Evolutionary conservation across 2,329 filamentous ascomycete species (phyloP), one percentile per base, ranked within the genome.

Genomic region (Colletotrichum brevisporum): DNA sequence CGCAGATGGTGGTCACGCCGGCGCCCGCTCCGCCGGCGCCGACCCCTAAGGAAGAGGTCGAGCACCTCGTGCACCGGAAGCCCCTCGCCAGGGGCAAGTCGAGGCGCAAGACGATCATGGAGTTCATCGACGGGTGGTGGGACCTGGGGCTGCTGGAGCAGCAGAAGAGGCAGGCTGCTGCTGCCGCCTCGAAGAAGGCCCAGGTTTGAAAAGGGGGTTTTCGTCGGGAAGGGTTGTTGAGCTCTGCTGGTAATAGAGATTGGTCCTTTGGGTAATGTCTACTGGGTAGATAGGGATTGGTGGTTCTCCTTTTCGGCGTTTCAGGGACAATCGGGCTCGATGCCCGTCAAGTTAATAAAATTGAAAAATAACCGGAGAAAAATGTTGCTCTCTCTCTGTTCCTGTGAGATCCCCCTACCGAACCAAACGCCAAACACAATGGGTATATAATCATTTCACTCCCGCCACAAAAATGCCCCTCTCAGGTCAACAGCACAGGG

Each of bases 101-200:
- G 36, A 81, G 79, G 72, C 79, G 84, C 8, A 85, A 78, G 78
- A 87, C 85, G 1, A 76, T 88, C 24, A 77, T 86, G 70, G 79
- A 83, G 47, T 77, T 82, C 21, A 78, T 88, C 31, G 85, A 87
- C 50, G 86, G 85, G 5, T 88, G 85, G 85, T 88, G 86, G 85
- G 85, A 88, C 75, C 76, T 88, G 63, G 83, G 81, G 4, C 74
- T 88, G 63, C 71, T 87, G 62, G 84, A 85, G 27, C 84, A 78
- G 76, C 80, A 85, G 27, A 80, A 84, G 67, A 36, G 77, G 79
- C 72, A 81, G 78, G 8, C 64, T 79, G 53, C 75, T 81, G 21
- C 21, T 69, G 75, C 48, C 39, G 56, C 55, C 24, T 68, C 67
- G 5, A 58, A 36, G n/a, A 59, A 51, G 48, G 26, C 55, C 31